These are phyloP conservation scores for Agapanthus africanus DNA, from an alignment of 106 monocot species.

Conservation along the genomic window DNA sequence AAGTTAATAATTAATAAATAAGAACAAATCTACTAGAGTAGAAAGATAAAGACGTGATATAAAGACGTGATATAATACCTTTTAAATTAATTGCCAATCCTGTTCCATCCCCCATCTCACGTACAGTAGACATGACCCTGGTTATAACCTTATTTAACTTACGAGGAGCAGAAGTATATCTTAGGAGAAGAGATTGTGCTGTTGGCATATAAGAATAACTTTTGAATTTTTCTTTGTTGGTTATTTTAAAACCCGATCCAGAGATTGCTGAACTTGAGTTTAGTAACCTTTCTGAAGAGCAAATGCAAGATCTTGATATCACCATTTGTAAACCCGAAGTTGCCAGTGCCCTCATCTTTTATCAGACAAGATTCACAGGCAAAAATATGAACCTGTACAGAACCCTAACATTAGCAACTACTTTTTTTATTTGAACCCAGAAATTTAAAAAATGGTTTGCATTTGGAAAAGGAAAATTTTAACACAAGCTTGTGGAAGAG, in stretches of 20 bases:
- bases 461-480: too few relatives aligned
- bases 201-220: conserved; percentile 22
- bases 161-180: conserved; percentile 4
- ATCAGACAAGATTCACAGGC: neutral
- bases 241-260: neutral
- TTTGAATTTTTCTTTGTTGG: conserved; percentile 3
- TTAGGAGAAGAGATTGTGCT: conserved; percentile 9
- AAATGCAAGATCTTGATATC: conserved; percentile 11
- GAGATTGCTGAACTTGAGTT: conserved; percentile 1
- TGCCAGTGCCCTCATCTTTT: neutral
- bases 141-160: conserved; percentile 18
- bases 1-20: too few relatives aligned
- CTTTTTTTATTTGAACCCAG: neutral
- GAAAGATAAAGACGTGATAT: too few relatives aligned
- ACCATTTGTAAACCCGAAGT: neutral
- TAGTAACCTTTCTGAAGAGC: conserved; percentile 24
- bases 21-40: too few relatives aligned
- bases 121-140: conserved; percentile 47
- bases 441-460: too few relatives aligned
- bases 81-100: conserved; percentile 67
- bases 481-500: too few relatives aligned
- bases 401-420: neutral
- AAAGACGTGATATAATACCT: too few relatives aligned
- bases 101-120: conserved; percentile 19
- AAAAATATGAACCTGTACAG: neutral